These are phyloP conservation scores for Breviolum minutum DNA, from an alignment of 73 alveolate species.

Conservation along the genomic window DNA sequence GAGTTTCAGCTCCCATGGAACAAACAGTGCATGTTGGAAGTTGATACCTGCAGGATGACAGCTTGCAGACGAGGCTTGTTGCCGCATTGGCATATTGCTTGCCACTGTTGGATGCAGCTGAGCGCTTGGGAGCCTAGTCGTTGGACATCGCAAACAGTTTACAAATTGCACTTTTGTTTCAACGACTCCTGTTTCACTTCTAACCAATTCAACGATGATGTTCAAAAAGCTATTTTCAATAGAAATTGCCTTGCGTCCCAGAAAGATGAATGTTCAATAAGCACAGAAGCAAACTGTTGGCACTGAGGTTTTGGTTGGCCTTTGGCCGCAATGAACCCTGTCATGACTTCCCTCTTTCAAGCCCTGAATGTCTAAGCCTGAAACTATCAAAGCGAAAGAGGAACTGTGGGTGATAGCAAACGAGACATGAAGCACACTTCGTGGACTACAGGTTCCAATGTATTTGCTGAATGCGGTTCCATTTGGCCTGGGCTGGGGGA, in stretches of 20 bases:
- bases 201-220: too few relatives aligned
- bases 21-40: too few relatives aligned
- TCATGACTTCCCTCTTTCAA: conserved; percentile 7
- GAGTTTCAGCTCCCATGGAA: too few relatives aligned
- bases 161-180: too few relatives aligned
- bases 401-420: neutral
- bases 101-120: conserved; percentile 79
- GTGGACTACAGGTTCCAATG: conserved; percentile 45
- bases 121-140: conserved; percentile 12
- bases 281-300: too few relatives aligned
- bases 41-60: conserved; percentile 20
- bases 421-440: neutral
- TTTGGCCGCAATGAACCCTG: conserved; percentile 15
- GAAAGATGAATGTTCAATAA: too few relatives aligned
- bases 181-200: too few relatives aligned
- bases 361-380: conserved; percentile 7
- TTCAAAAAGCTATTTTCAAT: too few relatives aligned
- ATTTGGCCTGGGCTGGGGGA: conserved; percentile 51
- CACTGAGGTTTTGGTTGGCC: conserved; percentile 57
- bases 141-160: neutral
- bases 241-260: too few relatives aligned
- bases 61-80: conserved; percentile 49
- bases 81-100: conserved; percentile 64
- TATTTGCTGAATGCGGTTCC: conserved; percentile 29
- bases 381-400: neutral